phyloP scores from a whole-genome alignment of 2,329 filamentous ascomycete species.

The Neophaeococcomyces aloes region DNA sequence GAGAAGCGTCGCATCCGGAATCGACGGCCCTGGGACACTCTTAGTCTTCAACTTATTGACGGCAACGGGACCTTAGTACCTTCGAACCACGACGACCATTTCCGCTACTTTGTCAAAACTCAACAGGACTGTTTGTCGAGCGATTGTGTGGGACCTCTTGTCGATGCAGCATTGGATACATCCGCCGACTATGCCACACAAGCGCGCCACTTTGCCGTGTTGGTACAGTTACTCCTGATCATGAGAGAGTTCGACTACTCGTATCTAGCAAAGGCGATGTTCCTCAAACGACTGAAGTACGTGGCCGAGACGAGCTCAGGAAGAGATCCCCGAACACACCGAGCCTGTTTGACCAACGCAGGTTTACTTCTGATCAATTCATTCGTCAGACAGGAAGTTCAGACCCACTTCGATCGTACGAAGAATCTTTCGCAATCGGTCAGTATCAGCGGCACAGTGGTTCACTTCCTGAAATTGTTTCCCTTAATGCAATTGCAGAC shows the following conservation, averaged over 20 bases:
- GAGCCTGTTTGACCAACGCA: not conserved
- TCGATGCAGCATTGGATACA: constrained; percentile 1
- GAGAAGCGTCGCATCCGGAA: constrained; percentile 1
- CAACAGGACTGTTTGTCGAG: constrained; percentile 5
- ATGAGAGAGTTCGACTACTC: constrained; percentile 1
- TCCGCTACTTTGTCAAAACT: constrained; percentile 7
- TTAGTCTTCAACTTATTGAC: constrained; percentile 12
- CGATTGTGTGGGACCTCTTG: not conserved
- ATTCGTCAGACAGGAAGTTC: constrained; percentile 6
- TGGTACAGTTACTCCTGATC: not conserved
- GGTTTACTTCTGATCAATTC: constrained; percentile 6
- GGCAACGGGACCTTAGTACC: constrained; percentile 8
- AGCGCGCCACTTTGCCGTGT: constrained; percentile 2
- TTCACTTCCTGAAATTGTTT: constrained; percentile 5
- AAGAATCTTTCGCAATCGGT: constrained; percentile 1
- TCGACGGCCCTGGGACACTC: constrained; percentile 1
- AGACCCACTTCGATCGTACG: constrained; percentile 3
- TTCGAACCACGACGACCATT: constrained; percentile 5
- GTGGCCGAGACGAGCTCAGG: constrained; percentile 6
- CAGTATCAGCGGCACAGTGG: constrained; percentile 1
- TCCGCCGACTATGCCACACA: constrained; percentile 1
- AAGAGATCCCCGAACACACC: constrained; percentile 1
- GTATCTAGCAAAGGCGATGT: constrained; percentile 4
- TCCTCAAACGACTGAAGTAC: constrained; percentile 7
- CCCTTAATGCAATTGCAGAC: not conserved